Evolutionary conservation across 2,329 filamentous ascomycete genomes (phyloP).

Genomic region (Elsinoe fawcettii): DNA sequence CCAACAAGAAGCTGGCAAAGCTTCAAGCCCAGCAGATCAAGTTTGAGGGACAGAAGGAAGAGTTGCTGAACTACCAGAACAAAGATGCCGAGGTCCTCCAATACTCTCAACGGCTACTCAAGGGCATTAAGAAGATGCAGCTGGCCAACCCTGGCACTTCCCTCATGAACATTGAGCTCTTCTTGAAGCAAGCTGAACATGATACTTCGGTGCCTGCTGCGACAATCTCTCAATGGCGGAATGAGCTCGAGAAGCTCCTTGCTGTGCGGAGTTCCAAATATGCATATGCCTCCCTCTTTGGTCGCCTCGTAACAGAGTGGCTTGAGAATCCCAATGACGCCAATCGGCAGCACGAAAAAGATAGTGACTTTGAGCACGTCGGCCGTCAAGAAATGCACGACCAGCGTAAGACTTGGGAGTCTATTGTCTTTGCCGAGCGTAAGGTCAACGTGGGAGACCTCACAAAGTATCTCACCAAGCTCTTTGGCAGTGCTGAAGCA

Average conservation of each 20-base stretch:
- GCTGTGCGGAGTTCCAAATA: slow-evolving; percentile 38
- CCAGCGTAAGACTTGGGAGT: slow-evolving; percentile 44
- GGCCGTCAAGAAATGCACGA: slow-evolving; percentile 37
- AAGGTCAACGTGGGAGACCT: slow-evolving; percentile 42
- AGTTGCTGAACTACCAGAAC: slow-evolving; percentile 1
- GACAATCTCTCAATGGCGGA: slow-evolving; percentile 13
- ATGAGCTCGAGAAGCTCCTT: slow-evolving; percentile 33
- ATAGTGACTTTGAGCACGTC: slow-evolving; percentile 36
- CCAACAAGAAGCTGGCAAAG: slow-evolving; percentile 17
- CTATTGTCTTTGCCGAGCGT: slow-evolving; percentile 45
- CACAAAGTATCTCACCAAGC: slow-evolving; percentile 41
- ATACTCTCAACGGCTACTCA: slow-evolving; percentile 12
- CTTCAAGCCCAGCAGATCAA: slow-evolving; percentile 9
- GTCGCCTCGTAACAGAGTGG: slow-evolving; percentile 44
- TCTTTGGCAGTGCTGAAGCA: slow-evolving; percentile 37
- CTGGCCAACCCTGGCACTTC: slow-evolving; percentile 1
- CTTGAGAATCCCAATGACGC: slow-evolving; percentile 29
- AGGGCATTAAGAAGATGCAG: slow-evolving; percentile 17
- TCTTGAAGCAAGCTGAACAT: slow-evolving; percentile 16
- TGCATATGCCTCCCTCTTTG: slow-evolving; percentile 40
- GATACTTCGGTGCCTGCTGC: slow-evolving; percentile 17
- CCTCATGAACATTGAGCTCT: slow-evolving; percentile 15
- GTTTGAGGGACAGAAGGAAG: slow-evolving; percentile 12
- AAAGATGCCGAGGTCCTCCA: slow-evolving; percentile 4
- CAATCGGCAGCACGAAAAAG: slow-evolving; percentile 17